Conservation (phyloP, 306 rosid species). For the Mimosa bimucronata region DNA sequence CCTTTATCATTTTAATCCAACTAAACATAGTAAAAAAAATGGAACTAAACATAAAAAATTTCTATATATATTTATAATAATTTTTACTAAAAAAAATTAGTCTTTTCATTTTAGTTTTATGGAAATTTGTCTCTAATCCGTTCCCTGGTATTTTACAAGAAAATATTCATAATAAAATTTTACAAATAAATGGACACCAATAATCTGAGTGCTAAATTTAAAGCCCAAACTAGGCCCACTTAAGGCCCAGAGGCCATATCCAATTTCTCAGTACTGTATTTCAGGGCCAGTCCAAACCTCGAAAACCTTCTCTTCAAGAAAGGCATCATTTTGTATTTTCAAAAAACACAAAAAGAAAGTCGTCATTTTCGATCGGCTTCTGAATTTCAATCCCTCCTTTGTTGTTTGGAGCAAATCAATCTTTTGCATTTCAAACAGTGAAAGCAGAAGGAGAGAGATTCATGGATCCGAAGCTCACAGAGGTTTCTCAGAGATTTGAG, state of each 20-base stretch:
- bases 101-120: no score
- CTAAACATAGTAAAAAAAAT: no score
- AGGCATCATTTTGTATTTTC: background rate
- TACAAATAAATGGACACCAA: no score
- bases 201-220: background rate
- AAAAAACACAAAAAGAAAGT: background rate
- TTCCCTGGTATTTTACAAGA: background rate
- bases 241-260: background rate
- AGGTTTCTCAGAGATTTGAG: constrained; percentile 74
- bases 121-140: no score
- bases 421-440: background rate
- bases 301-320: background rate
- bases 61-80: no score
- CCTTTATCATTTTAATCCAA: no score
- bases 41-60: no score
- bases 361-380: background rate
- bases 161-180: no score
- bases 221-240: background rate
- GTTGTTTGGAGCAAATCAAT: constrained; percentile 26
- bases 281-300: background rate
- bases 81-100: no score
- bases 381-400: background rate
- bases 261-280: background rate
- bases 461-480: constrained; percentile 82
- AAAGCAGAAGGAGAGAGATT: constrained; percentile 30